Evolutionary conservation across 441 rosid genomes (phyloP), one percentile per base, ranked within the genome.

Genomic region (Erysimum cheiri): DNA sequence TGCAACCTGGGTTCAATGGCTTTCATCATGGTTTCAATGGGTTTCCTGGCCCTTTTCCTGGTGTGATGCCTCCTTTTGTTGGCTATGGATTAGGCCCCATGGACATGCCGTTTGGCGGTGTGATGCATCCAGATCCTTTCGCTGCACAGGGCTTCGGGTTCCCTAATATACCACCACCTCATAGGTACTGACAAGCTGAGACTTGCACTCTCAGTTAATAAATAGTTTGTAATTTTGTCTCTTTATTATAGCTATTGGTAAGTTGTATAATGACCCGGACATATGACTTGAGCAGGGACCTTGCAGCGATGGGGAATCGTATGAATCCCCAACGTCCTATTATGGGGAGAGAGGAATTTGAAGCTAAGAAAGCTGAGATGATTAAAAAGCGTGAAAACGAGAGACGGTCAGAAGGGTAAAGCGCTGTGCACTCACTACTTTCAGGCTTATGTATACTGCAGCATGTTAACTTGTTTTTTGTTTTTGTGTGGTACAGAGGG

Each of bases 331-430:
- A 82, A 37, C 88, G 88, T 72, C 96, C 91, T 28, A 69, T 88
- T 46, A 84, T 92, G 98, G 92, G 99, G 81, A 86, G 98, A 77
- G 98, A 91, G 68, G 96, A 96, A 77, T 92, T 96, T 79, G 96
- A 91, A 81, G 97, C 99, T 19, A 85, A 90, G 76, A 90, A 96
- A 89, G 96, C 97, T 76, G 93, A 85, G 75, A 69, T 93, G 81
- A 87, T 88, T 85, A 82, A 96, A 82, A 89, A 87, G 72, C 91
- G 91, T 74, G 97, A 95, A 76, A 87, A 77, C 56, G 98, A 89
- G 85, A 88, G 85, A 63, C 84, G 84, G 40, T 83, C 81, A 77
- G 90, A 89, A 80, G 85, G 98, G 99, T 93, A 85, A 31, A 26
- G 0, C 28, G 63, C 46, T 66, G 3, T 39, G 3, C 66, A 32